Evolutionary conservation across 2,329 filamentous ascomycete species (phyloP).

Genomic region (Cytospora chrysosperma): DNA sequence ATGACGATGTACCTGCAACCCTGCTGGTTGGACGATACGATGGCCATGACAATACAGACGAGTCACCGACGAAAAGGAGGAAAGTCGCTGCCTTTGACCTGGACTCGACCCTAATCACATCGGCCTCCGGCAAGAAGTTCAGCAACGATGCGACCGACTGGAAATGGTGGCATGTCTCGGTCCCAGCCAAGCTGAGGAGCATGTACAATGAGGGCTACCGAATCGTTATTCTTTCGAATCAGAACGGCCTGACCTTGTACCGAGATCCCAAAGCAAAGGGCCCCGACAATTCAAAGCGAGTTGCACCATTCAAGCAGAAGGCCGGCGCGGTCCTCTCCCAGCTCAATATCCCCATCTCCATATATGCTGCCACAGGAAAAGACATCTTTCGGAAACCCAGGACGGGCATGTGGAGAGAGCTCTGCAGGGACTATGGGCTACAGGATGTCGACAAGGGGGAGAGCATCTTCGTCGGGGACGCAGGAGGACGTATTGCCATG

Average conservation of each 20-base stretch:
- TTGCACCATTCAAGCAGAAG: constrained; percentile 82
- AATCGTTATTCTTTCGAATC: constrained; percentile 83
- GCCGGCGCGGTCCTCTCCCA: constrained; percentile 66
- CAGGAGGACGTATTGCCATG: constrained; percentile 58
- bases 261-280: constrained; percentile 65
- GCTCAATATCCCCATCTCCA: constrained; percentile 70
- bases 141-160: constrained; percentile 72
- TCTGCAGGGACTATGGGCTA: constrained; percentile 59
- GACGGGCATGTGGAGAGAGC: constrained; percentile 78
- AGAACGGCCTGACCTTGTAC: constrained; percentile 76
- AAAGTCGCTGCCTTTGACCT: constrained; percentile 74
- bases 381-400: constrained; percentile 87
- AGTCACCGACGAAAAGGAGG: constrained; percentile 38
- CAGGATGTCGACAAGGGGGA: constrained; percentile 64
- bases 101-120: constrained; percentile 83
- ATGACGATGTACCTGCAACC: constrained; percentile 50
- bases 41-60: constrained; percentile 35
- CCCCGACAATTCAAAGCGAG: constrained; percentile 63
- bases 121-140: constrained; percentile 79
- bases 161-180: constrained; percentile 85
- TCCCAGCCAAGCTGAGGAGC: constrained; percentile 65
- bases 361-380: constrained; percentile 84
- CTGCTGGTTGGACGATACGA: constrained; percentile 75
- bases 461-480: constrained; percentile 90
- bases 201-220: constrained; percentile 68